Evolutionary conservation across 805 yeast genomes (phyloP), one percentile per base, ranked within the genome.

Genomic region (Saccharomycopsis sp.): DNA sequence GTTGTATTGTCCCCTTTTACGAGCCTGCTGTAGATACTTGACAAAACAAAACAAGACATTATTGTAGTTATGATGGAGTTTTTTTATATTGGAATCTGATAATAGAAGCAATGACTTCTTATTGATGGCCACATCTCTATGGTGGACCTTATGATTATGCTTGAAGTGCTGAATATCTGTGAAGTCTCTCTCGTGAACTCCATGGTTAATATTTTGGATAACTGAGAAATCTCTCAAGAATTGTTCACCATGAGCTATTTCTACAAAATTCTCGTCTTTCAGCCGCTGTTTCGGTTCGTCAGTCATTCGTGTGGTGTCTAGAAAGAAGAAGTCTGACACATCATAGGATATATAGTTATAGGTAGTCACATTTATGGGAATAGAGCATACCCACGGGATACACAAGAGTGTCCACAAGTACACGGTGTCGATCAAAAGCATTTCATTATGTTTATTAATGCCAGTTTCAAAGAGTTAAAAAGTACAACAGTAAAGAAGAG

Each of bases 281-380:
- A 29, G 38, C 38, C 5, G 12, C 38, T 7, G 38, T 29, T 29
- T 5, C 9, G 5, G 38, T 29, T 29, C 12, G 38, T 29, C 12
- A 7, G 38, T 12, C 9, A 29, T 29, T 29, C 38, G 38, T 12
- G 49, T 5, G 25, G 57, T 35, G 23, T 53, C 57, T 5, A 59
- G 3, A 25, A 52, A 58, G 34, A 56, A 52, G 17, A 42, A 57
- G 2, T 53, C 47, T 3, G 59, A 57, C 19, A 59, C 59, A 34
- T 59, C 62, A 52, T 59, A 59, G 20, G 56, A 47, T 12, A 59
- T 25, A 22, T 59, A 59, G 52, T 49, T 59, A 38, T 59, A 59
- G 15, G 62, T 59, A n/a, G 62, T 59, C 34, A 59, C 54, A 38
- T 59, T 59, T 22, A 59, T 56, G 7, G 62, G 62, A 9, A 58